These are phyloP conservation scores for Raffaelea arxii DNA, from an alignment of 2,329 filamentous ascomycete species.

Conservation along the genomic window DNA sequence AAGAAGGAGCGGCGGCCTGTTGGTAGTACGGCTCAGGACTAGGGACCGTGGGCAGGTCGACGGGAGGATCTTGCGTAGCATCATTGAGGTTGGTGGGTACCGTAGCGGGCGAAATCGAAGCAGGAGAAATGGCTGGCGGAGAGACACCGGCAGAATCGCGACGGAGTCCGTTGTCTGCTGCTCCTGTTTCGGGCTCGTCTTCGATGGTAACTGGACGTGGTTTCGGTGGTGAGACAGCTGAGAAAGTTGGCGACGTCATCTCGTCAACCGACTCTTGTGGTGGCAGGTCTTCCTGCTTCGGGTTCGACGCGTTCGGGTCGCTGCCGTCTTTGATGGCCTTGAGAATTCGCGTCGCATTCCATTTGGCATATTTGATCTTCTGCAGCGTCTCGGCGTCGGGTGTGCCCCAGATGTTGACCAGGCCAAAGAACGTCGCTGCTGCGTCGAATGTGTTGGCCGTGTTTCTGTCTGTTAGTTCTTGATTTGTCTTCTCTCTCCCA, in stretches of 20 bases:
- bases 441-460: slow-evolving; percentile 92
- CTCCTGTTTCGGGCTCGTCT: slow-evolving; percentile 35
- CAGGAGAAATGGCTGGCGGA: slow-evolving; percentile 21
- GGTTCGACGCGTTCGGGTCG: slow-evolving; percentile 88
- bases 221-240: slow-evolving; percentile 2
- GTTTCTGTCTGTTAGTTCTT: slow-evolving; percentile 48
- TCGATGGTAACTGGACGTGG: slow-evolving; percentile 39
- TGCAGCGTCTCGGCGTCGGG: slow-evolving; percentile 65
- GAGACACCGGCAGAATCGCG: slow-evolving; percentile 23
- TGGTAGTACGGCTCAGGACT: slow-evolving; percentile 19
- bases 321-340: slow-evolving; percentile 85
- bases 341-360: slow-evolving; percentile 81
- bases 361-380: slow-evolving; percentile 95
- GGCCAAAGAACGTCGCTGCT: slow-evolving; percentile 82
- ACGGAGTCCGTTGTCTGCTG: neutral
- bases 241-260: slow-evolving; percentile 10
- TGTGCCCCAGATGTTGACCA: slow-evolving; percentile 74
- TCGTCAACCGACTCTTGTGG: slow-evolving; percentile 43
- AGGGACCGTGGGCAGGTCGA: slow-evolving; percentile 17
- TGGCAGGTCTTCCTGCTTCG: slow-evolving; percentile 47
- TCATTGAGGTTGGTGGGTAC: neutral
- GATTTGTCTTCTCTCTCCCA: slow-evolving; percentile 7
- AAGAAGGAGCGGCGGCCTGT: slow-evolving; percentile 13
- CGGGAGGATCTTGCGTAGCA: neutral
- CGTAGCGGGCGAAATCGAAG: neutral